Base-by-base conservation (phyloP, 192 early-diverging fungal genomes). In the Coemansia sp. region DNA sequence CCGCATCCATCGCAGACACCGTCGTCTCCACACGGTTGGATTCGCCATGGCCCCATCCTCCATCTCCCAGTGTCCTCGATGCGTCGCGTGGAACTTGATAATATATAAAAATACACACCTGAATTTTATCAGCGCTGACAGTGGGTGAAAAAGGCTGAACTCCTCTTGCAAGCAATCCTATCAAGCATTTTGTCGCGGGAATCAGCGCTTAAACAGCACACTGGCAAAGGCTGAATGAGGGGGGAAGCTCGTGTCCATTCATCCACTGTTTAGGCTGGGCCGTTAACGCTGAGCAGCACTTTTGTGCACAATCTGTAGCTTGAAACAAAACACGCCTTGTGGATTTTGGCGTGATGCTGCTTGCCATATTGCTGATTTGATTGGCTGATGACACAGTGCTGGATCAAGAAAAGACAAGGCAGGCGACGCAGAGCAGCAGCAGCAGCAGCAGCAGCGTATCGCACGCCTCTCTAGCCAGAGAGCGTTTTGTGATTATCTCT, bases 41-140 rank as follows among this genome's bases (percentile, higher is more conserved):
- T 42, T n/a, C n/a, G n/a, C 40, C 40, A 4, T 42, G 4, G 3
- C 40, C 23, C 40, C 40, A 42, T 5, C 10, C 40, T 22, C 23
- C 40, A 10, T 11, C 23, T n/a, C n/a, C 4, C 4, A 18, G 15
- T 38, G 15, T 14, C 9, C 36, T 38, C 36, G n/a, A 6, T 38
- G 43, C 14, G 19, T n/a, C 27, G 36, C 36, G 18, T 49, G 47
- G 47, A 49, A 24, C 35, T 24, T 3, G 20, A 15, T 26, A 47
- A 33, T 27, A 48, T 33, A 38, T 19, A 36, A 13, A 24, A 29
- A 55, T 55, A 55, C 53, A 26, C 53, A 55, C 53, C 53, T 55
- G 36, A 40, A 39, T 52, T 46, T 33, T 45, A 42, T 42, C 53
- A 55, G 53, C 53, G 53, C 53, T 55, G 53, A 55, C 42, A 45